Base-by-base conservation (phyloP, 2,329 filamentous ascomycete genomes). In the Penicillium expansum region DNA sequence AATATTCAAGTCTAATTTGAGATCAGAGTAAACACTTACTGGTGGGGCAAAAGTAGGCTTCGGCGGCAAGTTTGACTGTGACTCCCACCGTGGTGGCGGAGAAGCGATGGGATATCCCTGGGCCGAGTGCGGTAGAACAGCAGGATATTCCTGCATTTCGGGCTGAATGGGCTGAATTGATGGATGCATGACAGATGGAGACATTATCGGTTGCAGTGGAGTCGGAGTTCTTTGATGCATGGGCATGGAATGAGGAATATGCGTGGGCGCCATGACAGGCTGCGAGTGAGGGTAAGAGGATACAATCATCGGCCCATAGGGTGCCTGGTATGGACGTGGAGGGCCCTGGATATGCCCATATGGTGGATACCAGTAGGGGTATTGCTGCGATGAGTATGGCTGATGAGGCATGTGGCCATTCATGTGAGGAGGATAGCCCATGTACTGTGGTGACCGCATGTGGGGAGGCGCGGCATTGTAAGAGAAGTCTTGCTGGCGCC, bases 401-500 rank as follows among this genome's bases (percentile, higher is more conserved):
- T 70, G 79, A 71, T 70, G 79, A 72, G 67, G 76, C 67, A 67
- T 76, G 68, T 69, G 84, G 75, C 69, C 82, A 76, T 69, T 85
- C 81, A 75, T 85, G 80, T 60, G 86, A 76, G 55, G 85, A 82
- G 71, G 80, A 64, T 77, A 75, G 65, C 74, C 67, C 79, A 85
- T 86, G 67, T 88, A 84, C 48, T 83, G 84, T 60, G 83, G 82
- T 56, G 83, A 79, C 56, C 77, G 77, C 73, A 86, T 81, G 63
- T 80, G 82, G 32, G 80, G 78, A 49, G 74, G 76, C 8, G 69
- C 72, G 13, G 72, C 65, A 20, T 73, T 68, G 63, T 80, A 80
- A 32, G 76, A 65, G 53, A 76, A 70, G 48, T 80, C 76, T 64
- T 77, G 75, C 63, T 78, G 77, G 60, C 76, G 76, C 59, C 77